Evolutionary conservation across 805 yeast species (phyloP), one percentile per base, ranked within the genome.

Genomic region (Blastobotrys muscicola): DNA sequence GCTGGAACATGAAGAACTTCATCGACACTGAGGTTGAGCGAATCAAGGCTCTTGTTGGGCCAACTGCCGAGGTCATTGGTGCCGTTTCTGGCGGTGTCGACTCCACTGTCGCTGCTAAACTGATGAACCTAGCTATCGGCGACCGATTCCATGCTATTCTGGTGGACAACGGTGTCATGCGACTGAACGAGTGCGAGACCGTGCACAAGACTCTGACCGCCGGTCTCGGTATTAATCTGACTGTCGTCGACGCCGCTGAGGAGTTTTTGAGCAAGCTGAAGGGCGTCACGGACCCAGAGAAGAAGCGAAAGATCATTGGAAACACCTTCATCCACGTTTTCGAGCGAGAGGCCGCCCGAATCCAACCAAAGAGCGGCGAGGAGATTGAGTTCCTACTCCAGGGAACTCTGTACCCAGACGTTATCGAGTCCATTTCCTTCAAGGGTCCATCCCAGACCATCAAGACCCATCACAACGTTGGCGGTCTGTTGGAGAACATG

Each of bases 1-100:
- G 82, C 75, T 92, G 98, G 98, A 83, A 90, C 46, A 92, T 92
- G 98, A 85, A 82, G 70, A 92, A 92, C 74, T 92, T 92, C 68
- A 85, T 92, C 60, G 95, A 86, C 58, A 86, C 96, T 52, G 98
- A 92, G 73, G 89, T 92, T 59, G 79, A 83, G 54, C 81, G 98
- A 68, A 92, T 92, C 57, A 78, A 87, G 67, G 74, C 76, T 43
- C 72, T 90, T 53, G 97, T 92, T 54, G 98, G 98, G 42, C 97
- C 96, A 54, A 81, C 87, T 45, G 97, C 96, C 45, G 97, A 92
- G 70, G 98, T 92, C 52, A 92, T 92, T 61, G 98, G 98, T 69
- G 98, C 98, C 44, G 98, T 92, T 52, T 86, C 96, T 42, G 98
- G 98, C 60, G 98, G 98, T 72, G 98, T 92, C 50, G 98, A 92